Evolutionary conservation across 2,329 filamentous ascomycete genomes (phyloP).

Genomic region (Escovopsis sp.): DNA sequence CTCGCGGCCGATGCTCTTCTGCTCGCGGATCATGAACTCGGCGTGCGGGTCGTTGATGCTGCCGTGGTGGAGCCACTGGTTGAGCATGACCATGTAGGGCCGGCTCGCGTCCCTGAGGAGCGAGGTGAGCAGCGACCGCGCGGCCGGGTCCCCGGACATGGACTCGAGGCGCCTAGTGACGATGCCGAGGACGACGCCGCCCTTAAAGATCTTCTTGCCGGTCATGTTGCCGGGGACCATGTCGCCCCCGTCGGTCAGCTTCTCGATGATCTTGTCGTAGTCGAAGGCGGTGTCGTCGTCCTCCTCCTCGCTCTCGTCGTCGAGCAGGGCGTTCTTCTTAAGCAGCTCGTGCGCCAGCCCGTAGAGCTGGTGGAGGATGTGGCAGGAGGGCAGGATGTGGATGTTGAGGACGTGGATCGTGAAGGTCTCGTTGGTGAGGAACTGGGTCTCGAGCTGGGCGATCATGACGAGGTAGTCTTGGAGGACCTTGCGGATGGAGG

Average conservation of each 20-base stretch:
- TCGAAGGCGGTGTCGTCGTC: constrained; percentile 62
- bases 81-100: constrained; percentile 96
- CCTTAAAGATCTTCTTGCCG: constrained; percentile 87
- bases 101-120: constrained; percentile 76
- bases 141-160: constrained; percentile 87
- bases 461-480: constrained; percentile 91
- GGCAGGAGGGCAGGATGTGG: constrained; percentile 76
- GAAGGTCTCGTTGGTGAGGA: constrained; percentile 75
- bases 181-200: constrained; percentile 83
- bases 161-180: constrained; percentile 72
- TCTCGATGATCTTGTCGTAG: constrained; percentile 86
- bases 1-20: constrained; percentile 86
- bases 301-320: constrained; percentile 61
- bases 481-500: constrained; percentile 78
- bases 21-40: constrained; percentile 90
- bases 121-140: constrained; percentile 65
- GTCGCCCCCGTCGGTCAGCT: constrained; percentile 70
- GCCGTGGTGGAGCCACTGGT: constrained; percentile 95
- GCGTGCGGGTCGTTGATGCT: constrained; percentile 87
- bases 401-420: constrained; percentile 88
- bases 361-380: constrained; percentile 86
- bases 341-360: constrained; percentile 75
- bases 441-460: constrained; percentile 85
- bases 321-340: constrained; percentile 73
- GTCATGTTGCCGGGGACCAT: constrained; percentile 64